Conservation (phyloP, 139 green algal species). For the Tetradesmus obliquus region DNA sequence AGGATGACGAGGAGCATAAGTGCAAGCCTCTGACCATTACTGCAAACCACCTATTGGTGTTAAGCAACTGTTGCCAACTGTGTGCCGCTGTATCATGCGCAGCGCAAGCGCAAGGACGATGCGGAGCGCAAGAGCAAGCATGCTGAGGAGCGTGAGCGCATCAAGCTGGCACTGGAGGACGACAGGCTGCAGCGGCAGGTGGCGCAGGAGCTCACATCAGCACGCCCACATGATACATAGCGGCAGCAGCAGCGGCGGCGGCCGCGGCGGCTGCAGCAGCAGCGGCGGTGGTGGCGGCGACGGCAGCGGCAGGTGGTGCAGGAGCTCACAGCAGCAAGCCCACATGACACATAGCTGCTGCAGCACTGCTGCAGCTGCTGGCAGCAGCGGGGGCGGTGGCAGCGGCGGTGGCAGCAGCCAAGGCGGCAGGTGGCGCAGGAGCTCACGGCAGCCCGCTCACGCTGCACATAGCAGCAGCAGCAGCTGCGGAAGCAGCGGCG, state of each 20-base stretch:
- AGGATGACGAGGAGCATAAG: constrained; percentile 48
- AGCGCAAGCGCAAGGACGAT: constrained; percentile 53
- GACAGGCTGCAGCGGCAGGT: constrained; percentile 48
- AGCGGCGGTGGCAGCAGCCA: neutral
- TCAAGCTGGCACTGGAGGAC: constrained; percentile 55
- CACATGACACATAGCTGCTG: too few species aligned
- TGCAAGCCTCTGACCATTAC: neutral
- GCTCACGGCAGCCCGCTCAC: constrained; percentile 16
- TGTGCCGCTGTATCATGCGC: neutral
- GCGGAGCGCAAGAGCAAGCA: constrained; percentile 46
- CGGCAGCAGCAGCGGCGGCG: neutral
- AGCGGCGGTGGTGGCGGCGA: neutral
- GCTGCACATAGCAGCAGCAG: neutral
- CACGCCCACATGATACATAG: neutral
- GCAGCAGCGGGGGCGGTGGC: too few species aligned
- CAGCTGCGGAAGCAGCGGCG: neutral
- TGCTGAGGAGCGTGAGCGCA: constrained; percentile 51
- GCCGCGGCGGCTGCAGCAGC: neutral
- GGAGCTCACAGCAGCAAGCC: too few species aligned
- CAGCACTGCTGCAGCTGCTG: too few species aligned
- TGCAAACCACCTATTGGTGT: neutral
- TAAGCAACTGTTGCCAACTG: neutral
- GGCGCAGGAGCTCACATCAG: constrained; percentile 34
- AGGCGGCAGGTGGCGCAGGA: constrained; percentile 39
- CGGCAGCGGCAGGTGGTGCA: too few species aligned